Evolutionary conservation across 495 filamentous ascomycete genomes (phyloP), one percentile per base, ranked within the genome.

Genomic region (Penicillium cosmopolitanum): DNA sequence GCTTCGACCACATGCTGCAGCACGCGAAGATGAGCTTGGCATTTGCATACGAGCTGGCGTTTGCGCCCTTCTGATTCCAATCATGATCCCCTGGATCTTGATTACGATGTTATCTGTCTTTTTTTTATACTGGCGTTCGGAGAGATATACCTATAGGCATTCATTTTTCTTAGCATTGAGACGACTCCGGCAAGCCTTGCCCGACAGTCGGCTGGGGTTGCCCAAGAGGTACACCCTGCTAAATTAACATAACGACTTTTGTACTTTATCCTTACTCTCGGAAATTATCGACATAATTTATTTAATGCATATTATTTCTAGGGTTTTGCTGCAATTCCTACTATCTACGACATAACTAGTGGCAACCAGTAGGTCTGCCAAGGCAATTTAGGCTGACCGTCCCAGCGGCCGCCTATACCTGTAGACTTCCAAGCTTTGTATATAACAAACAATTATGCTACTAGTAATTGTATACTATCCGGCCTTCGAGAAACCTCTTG

Each of bases 1-100:
- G 87, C 68, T 98, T 97, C 68, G 90, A 96, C 69, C 95, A 99
- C 73, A 99, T 99, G 95, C 80, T 96, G 54, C 90, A 99, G 77
- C 95, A 99, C 73, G 95, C 93, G 1, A 89, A 89, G 73, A 80
- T 99, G 84, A 97, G 92, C 23, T 77, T 98, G 52, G 91, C 87
- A 1, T 85, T 98, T 66, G 93, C 86, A 13, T 96, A 96, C 68
- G 95, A 99, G 80, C 74, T 97, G 60, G 93, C 75, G 11, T 80
- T 76, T 65, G 74, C 74, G 10, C 56, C 71, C 19, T 73, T 80
- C 50, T 78, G 44, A 74, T 15, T 18, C 42, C 15, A 12, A 18
- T 44, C 16, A 18, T 38, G 36, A 47, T 54, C 23, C 28, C 46
- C 18, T 40, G 50, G 34, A n/a, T 31, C 25, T 3, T 19, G 33